Evolutionary conservation across 2,329 filamentous ascomycete species (phyloP).

Genomic region (Aspergillus fischeri): DNA sequence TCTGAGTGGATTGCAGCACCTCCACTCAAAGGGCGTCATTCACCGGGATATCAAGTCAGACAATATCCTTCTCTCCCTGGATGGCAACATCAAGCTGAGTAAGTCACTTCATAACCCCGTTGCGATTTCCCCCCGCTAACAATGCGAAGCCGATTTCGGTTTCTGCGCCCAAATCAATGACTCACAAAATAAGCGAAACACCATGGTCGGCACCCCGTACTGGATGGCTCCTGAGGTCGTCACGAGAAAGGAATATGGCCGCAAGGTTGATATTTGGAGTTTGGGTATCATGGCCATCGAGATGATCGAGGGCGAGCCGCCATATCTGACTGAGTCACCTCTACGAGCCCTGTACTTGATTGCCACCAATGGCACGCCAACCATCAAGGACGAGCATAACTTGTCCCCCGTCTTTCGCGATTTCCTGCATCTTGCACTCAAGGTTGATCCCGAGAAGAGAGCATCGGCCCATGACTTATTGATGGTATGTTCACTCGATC

Average conservation of each 20-base stretch:
- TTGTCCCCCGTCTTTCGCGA: conserved; percentile 80
- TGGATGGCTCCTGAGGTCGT: conserved; percentile 99
- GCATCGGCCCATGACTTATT: conserved; percentile 91
- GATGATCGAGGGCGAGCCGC: conserved; percentile 98
- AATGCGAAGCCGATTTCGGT: conserved; percentile 77
- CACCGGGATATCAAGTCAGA: conserved; percentile 99
- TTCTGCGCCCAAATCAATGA: conserved; percentile 99
- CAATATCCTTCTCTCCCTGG: conserved; percentile 89
- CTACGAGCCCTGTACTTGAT: conserved; percentile 91
- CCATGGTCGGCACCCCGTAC: conserved; percentile 98
- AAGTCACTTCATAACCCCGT: conserved; percentile 36
- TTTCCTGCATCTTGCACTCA: conserved; percentile 87
- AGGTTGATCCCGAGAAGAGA: conserved; percentile 95
- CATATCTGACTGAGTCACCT: conserved; percentile 92
- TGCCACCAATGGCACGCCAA: conserved; percentile 90
- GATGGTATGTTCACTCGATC: conserved; percentile 60
- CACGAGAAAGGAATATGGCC: conserved; percentile 93
- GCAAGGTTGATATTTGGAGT: conserved; percentile 98
- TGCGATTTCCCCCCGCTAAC: conserved; percentile 18
- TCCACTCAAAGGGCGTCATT: conserved; percentile 97
- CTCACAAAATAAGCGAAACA: conserved; percentile 92
- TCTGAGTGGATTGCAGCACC: conserved; percentile 82
- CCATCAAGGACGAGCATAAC: conserved; percentile 87
- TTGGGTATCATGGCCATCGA: conserved; percentile 99
- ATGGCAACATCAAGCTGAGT: conserved; percentile 98